Evolutionary conservation across 2,329 filamentous ascomycete genomes (phyloP), one percentile per base, ranked within the genome.

Genomic region (Pseudogymnoascus sp.): DNA sequence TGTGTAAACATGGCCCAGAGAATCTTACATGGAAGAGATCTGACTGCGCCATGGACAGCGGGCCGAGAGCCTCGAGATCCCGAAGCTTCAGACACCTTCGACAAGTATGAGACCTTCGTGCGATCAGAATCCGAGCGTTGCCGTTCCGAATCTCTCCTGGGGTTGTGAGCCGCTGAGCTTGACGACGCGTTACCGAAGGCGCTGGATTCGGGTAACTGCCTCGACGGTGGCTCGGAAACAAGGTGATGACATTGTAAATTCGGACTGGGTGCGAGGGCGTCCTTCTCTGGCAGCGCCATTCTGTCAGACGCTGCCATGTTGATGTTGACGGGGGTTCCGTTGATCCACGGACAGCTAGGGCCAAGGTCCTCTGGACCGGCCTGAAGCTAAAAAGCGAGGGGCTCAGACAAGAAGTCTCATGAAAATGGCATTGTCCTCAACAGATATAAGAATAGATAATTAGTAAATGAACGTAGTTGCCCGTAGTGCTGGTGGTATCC

Each of bases 401-500:
- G 26, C 50, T 56, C 50, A 56, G 50, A 56, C 50, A 33, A 21
- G n/a, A 56, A 33, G 29, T n/a, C 29, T 56, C 50, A 56, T 56
- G 11, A 56, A 56, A 13, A 33, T 56, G 50, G 26, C 50, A 56
- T 56, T 19, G 29, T 56, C 50, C 29, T 56, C 29, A 56, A 56
- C 50, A 56, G 29, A 56, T 56, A 56, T 56, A 56, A 33, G n/a
- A 56, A 56, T 56, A 56, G 46, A 56, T 56, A 56, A 26, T 7
- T 56, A 33, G 50, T 33, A 56, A 56, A 56, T 56, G 50, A 56
- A 29, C 11, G 50, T 56, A 13, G 29, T 21, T 33, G 29, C 17
- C 17, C 17, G 29, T 56, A n/a, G n/a, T 53, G 46, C 11, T 33
- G 50, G 46, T 31, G 26, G 46, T 53, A 31, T 29, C 46, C 50